Percentiles rank a stretch among this genome's conserved stretches.
Conservation (phyloP, 306 rosid species). For the Nissolia schottii region DNA sequence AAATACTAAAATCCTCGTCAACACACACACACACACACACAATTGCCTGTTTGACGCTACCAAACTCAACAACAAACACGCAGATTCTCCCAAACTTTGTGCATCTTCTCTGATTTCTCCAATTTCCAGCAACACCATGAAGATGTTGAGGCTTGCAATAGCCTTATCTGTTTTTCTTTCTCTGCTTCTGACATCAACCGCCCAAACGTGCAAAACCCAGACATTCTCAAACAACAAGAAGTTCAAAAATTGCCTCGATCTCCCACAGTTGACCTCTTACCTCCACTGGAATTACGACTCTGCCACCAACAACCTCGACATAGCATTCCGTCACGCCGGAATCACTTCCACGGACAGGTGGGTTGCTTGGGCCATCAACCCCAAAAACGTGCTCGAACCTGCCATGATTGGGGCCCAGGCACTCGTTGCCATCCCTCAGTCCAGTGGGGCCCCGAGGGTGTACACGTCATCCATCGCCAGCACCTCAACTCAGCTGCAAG, state of each 20-base stretch:
- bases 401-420: slow-evolving; percentile 69
- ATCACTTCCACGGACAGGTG: slow-evolving; percentile 37
- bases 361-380: slow-evolving; percentile 82
- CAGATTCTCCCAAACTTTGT: not conserved
- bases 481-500: slow-evolving; percentile 16
- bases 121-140: not conserved
- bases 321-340: slow-evolving; percentile 51
- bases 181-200: slow-evolving; percentile 30
- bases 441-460: slow-evolving; percentile 20
- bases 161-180: slow-evolving; percentile 26
- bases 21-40: not conserved
- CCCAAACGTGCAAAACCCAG: slow-evolving; percentile 53
- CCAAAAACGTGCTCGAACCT: not conserved
- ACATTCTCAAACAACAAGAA: slow-evolving; percentile 32
- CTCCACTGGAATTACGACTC: slow-evolving; percentile 55
- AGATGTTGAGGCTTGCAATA: slow-evolving; percentile 24
- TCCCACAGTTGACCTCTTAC: slow-evolving; percentile 51
- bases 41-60: not conserved
- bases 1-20: not conserved
- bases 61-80: not conserved
- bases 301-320: slow-evolving; percentile 34
- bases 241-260: slow-evolving; percentile 39
- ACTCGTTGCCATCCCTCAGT: slow-evolving; percentile 39
- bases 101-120: not conserved
- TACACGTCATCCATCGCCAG: slow-evolving; percentile 14